Conservation (phyloP, 2,329 filamentous ascomycete species). For the Paraconiothyrium brasiliense region DNA sequence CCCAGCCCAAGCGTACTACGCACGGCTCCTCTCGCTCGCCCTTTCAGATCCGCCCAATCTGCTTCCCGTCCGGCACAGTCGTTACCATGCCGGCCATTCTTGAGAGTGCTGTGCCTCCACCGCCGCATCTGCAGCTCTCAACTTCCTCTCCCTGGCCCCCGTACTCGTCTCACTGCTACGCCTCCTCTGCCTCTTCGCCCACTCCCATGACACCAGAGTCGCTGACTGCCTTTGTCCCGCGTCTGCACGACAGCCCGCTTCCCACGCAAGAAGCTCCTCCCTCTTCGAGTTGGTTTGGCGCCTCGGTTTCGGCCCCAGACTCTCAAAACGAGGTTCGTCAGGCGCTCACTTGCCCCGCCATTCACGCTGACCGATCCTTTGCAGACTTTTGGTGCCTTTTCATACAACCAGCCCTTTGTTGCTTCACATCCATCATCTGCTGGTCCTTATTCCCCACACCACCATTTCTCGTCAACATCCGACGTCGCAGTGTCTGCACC, state of each 20-base stretch:
- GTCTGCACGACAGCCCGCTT: slow-evolving; percentile 38
- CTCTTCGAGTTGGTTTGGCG: slow-evolving; percentile 42
- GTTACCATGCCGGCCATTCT: slow-evolving; percentile 46
- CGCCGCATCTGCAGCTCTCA: slow-evolving; percentile 40
- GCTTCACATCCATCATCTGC: slow-evolving; percentile 45
- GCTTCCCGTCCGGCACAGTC: slow-evolving; percentile 23
- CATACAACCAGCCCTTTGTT: slow-evolving; percentile 42
- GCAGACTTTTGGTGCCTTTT: slow-evolving; percentile 34
- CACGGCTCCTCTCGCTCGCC: slow-evolving; percentile 25
- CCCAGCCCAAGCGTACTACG: slow-evolving; percentile 15
- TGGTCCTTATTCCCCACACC: slow-evolving; percentile 33
- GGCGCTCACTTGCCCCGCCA: slow-evolving; percentile 22
- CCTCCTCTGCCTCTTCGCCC: slow-evolving; percentile 39
- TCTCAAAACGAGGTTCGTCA: slow-evolving; percentile 40
- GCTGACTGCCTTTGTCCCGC: slow-evolving; percentile 40
- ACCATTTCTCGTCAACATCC: slow-evolving; percentile 34
- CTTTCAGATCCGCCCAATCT: slow-evolving; percentile 18
- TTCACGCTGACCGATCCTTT: slow-evolving; percentile 24
- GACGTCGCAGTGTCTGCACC: slow-evolving; percentile 32
- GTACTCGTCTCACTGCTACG: slow-evolving; percentile 37
- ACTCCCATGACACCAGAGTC: slow-evolving; percentile 46
- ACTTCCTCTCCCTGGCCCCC: slow-evolving; percentile 41
- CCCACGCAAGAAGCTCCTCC: slow-evolving; percentile 38
- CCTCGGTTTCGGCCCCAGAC: slow-evolving; percentile 42
- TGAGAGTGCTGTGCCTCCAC: slow-evolving; percentile 47